phyloP scores from a whole-genome alignment of 1,284 basidiomycete genomes.

The Pyrrhoderma noxium region DNA sequence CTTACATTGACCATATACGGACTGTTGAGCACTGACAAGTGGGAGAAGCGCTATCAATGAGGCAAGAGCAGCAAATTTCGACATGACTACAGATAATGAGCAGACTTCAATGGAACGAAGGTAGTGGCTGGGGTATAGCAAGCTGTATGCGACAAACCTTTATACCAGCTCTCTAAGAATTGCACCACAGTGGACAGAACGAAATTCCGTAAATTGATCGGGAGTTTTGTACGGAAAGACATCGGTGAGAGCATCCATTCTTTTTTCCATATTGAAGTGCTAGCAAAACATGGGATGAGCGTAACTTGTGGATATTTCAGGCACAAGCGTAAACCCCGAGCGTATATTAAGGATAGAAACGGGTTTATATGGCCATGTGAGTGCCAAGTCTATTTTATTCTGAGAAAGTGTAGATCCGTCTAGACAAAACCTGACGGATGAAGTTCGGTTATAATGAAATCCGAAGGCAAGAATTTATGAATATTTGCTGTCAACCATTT shows the following conservation, averaged over 20 bases:
- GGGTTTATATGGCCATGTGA: conserved; percentile 6
- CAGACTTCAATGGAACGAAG: conserved; percentile 5
- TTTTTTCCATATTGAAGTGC: too few relatives aligned
- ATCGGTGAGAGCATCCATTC: conserved; percentile 30
- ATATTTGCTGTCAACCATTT: conserved; percentile 6
- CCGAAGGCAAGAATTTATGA: not conserved
- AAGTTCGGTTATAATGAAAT: conserved; percentile 11
- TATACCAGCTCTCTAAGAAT: conserved; percentile 5
- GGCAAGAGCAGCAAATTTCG: conserved; percentile 41
- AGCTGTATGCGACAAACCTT: not conserved
- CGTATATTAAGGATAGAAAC: not conserved
- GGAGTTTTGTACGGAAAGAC: conserved; percentile 35
- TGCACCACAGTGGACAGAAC: not conserved
- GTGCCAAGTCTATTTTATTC: not conserved
- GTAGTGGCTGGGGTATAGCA: not conserved
- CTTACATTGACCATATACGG: conserved; percentile 26
- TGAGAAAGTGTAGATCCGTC: not conserved
- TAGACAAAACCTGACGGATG: conserved; percentile 4
- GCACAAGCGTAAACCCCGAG: conserved; percentile 1
- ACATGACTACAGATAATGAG: conserved; percentile 31
- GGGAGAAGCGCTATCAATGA: conserved; percentile 41
- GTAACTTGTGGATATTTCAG: not conserved
- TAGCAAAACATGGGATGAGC: too few relatives aligned
- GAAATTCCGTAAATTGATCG: conserved; percentile 39
- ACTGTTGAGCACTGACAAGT: conserved; percentile 36